These are phyloP conservation scores for Phylloporus sp. DNA, from an alignment of 768 basidiomycete genomes.

Conservation along the genomic window DNA sequence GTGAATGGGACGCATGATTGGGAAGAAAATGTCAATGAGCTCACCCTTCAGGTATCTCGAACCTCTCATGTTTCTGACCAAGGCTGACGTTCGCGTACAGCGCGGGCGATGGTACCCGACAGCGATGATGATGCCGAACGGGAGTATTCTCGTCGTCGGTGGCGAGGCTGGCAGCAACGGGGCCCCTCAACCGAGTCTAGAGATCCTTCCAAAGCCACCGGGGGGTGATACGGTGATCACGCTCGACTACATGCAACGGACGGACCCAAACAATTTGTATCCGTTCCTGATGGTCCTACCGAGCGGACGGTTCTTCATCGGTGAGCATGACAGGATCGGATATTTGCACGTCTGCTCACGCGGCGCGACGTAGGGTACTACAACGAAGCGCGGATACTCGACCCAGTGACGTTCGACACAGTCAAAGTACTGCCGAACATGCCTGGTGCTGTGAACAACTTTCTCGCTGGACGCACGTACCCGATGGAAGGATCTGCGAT, in stretches of 20 bases:
- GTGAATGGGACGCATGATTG: conserved; percentile 74
- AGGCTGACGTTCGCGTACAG: conserved; percentile 26
- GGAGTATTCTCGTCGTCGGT: conserved; percentile 67
- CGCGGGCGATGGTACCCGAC: conserved; percentile 69
- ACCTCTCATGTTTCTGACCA: too few relatives aligned
- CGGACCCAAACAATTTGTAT: conserved; percentile 78
- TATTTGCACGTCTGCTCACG: not conserved
- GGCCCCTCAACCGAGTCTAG: conserved; percentile 59
- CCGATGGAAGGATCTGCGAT: conserved; percentile 70
- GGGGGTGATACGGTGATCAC: conserved; percentile 59
- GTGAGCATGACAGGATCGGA: conserved; percentile 34
- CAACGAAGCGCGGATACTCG: conserved; percentile 74
- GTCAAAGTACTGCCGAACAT: conserved; percentile 60
- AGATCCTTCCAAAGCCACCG: conserved; percentile 60
- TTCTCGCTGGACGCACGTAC: conserved; percentile 71
- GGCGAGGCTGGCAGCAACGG: conserved; percentile 72
- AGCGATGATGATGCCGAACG: conserved; percentile 66
- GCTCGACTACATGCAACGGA: conserved; percentile 63
- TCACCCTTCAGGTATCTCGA: conserved; percentile 53
- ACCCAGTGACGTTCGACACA: conserved; percentile 62
- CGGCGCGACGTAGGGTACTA: conserved; percentile 51
- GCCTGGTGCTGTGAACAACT: conserved; percentile 68
- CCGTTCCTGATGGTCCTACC: conserved; percentile 73
- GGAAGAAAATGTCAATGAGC: conserved; percentile 61
- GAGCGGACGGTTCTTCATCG: conserved; percentile 63